Base-by-base conservation (phyloP, 345 rosid genomes). In the Microcos paniculata region DNA sequence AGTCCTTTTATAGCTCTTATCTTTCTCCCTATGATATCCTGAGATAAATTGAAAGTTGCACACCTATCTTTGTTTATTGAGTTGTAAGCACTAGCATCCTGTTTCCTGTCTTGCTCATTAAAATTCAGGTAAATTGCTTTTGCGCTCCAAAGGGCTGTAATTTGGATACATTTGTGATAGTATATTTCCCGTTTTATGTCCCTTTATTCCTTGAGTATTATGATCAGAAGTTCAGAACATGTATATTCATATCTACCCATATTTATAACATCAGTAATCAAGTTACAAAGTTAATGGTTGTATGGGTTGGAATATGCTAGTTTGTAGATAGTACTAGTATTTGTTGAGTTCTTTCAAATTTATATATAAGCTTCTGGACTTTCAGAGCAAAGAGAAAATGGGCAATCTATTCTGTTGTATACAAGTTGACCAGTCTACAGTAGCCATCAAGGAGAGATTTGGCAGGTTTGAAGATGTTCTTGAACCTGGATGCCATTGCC, bases 361-460 rank as follows among this genome's bases (percentile, higher is more conserved):
- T 56, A 51, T 6, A 23, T 57, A 11, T 26, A 1, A 30, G 28
- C 23, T 21, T 33, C 59, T n/a, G 15, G 35, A 62, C 35, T 59
- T 23, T 66, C 72, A 56, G 81, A 46, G 52, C 46, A 48, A 58
- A 78, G 75, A 84, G 79, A 76, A 77, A 71, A 89, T 89, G 93
- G 93, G 93, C 10, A 82, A 89, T 69, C 51, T 82, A 8, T 72
- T 85, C 7, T 82, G 93, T 40, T 88, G 88, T 49, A 48, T 80
- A 2, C 89, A 87, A 86, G 92, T 87, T 23, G 90, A 88, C 45
- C 92, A 88, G 72, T 84, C 90, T n/a, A 87, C 85, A 4, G 87
- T 87, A n/a, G 90, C 90, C 28, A 82, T 88, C 30, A 88, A 65
- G 63, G 92, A 88, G 74, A 79, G 57, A 18, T 87, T 87, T 76